Percentiles rank a stretch among this genome's conserved stretches.
phyloP scores from a whole-genome alignment of 2,329 filamentous ascomycete species.

The Elsinoe fawcettii region DNA sequence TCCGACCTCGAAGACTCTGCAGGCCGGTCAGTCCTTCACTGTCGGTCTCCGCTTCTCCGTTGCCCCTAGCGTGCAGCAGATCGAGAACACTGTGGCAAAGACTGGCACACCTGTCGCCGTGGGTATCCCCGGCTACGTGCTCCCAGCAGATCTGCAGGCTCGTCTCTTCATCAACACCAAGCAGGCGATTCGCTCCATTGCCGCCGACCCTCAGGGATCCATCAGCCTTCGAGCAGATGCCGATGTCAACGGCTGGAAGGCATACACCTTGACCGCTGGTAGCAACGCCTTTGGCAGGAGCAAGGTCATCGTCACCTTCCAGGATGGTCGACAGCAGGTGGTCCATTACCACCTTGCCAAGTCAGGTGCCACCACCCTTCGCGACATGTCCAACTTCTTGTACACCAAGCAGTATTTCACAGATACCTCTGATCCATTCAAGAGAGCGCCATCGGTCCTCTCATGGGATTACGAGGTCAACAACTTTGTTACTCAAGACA shows the following conservation, averaged over 20 bases:
- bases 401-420: constrained; percentile 48
- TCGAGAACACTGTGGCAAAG: constrained; percentile 40
- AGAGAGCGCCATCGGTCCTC: constrained; percentile 48
- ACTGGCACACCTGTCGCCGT: constrained; percentile 44
- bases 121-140: constrained; percentile 49
- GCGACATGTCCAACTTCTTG: constrained; percentile 46
- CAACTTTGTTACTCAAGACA: constrained; percentile 36
- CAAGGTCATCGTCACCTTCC: constrained; percentile 43
- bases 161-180: constrained; percentile 40
- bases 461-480: constrained; percentile 42
- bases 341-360: constrained; percentile 52
- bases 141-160: constrained; percentile 42
- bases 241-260: constrained; percentile 21
- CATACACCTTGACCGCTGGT: constrained; percentile 40
- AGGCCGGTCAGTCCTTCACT: constrained; percentile 39
- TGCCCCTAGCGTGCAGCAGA: constrained; percentile 38
- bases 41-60: constrained; percentile 48
- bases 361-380: constrained; percentile 36
- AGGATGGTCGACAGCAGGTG: constrained; percentile 43
- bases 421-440: constrained; percentile 46
- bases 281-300: constrained; percentile 43
- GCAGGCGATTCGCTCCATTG: constrained; percentile 35
- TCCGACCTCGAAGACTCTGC: constrained; percentile 41
- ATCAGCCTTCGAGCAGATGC: constrained; percentile 30
- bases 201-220: constrained; percentile 33